Percentiles rank a stretch among this genome's conserved stretches.
These are phyloP conservation scores for Liquidambar formosana DNA, from an alignment of 164 flowering plant species.

Conservation along the genomic window DNA sequence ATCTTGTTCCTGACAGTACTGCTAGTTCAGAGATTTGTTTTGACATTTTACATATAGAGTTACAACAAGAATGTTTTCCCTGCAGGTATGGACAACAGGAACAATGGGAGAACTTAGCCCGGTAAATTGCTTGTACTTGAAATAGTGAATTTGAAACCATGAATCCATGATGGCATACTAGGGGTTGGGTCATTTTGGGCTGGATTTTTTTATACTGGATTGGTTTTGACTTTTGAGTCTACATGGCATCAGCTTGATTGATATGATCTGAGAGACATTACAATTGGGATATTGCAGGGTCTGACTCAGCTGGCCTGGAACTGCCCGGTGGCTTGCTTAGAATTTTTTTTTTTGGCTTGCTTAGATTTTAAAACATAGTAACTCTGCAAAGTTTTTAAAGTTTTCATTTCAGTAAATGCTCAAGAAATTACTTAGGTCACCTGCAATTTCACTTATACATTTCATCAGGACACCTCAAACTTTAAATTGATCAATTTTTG, in stretches of 20 bases:
- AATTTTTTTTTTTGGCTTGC: too few relatives aligned
- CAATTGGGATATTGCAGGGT: too few relatives aligned
- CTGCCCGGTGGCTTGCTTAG: background rate
- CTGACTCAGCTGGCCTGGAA: background rate
- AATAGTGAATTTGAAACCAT: background rate
- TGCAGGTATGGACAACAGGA: constrained; percentile 95
- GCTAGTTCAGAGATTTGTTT: background rate
- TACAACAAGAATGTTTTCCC: background rate
- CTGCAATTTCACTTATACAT: background rate
- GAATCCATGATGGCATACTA: too few relatives aligned
- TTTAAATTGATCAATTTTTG: background rate
- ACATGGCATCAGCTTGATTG: background rate
- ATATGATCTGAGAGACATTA: too few relatives aligned
- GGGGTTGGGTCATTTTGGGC: background rate
- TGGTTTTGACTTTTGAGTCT: background rate
- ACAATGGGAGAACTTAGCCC: constrained; percentile 99
- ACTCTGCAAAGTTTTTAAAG: background rate
- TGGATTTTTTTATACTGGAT: background rate
- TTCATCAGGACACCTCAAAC: background rate
- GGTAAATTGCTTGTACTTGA: constrained; percentile 40
- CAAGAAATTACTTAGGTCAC: background rate
- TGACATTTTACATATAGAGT: background rate
- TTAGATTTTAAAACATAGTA: background rate
- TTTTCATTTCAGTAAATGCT: background rate
- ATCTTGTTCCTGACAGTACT: background rate